phyloP scores from a whole-genome alignment of 169 alveolate species.

The Plasmodium adleri region DNA sequence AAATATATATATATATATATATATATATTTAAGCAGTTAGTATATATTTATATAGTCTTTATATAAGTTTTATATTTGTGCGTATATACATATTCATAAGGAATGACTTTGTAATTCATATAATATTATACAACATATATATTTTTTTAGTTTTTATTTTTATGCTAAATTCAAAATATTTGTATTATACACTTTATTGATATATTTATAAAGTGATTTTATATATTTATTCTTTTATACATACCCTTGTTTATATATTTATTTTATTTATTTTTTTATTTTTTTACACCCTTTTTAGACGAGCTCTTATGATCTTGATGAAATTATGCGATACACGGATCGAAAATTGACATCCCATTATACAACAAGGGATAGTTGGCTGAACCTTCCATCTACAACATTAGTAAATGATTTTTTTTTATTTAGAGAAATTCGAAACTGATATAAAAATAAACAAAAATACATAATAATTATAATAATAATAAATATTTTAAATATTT shows the following conservation, averaged over 20 bases:
- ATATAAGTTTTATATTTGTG: too few relatives aligned
- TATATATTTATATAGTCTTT: neutral
- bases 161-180: too few relatives aligned
- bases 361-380: conserved; percentile 85
- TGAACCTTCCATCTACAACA: conserved; percentile 84
- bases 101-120: too few relatives aligned
- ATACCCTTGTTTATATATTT: neutral
- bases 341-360: conserved; percentile 73
- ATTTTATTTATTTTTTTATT: conserved; percentile 13
- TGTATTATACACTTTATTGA: too few relatives aligned
- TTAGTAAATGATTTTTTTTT: conserved; percentile 84
- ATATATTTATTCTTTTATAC: neutral
- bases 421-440: conserved; percentile 76
- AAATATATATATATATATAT: neutral
- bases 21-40: neutral
- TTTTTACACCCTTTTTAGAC: conserved; percentile 31
- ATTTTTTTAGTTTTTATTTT: too few relatives aligned
- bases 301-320: conserved; percentile 74
- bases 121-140: too few relatives aligned
- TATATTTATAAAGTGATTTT: too few relatives aligned
- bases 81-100: too few relatives aligned
- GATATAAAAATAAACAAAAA: neutral
- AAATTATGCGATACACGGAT: conserved; percentile 76
- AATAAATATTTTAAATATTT: neutral
- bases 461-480: neutral